phyloP scores from a whole-genome alignment of 495 filamentous ascomycete genomes.

The Amniculicola lignicola region DNA sequence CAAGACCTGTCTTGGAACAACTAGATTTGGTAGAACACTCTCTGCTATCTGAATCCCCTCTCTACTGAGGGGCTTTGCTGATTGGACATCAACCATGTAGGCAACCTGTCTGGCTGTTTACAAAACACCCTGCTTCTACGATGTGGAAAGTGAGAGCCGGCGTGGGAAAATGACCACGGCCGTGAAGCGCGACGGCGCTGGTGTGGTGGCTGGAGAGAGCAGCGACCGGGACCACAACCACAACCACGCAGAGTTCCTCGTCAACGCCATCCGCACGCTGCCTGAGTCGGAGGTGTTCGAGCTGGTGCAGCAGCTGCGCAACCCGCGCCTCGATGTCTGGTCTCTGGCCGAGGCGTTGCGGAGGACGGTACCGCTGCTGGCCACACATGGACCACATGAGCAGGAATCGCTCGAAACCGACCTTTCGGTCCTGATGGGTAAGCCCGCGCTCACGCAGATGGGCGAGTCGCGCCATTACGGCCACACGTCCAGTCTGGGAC shows the following conservation, averaged over 20 bases:
- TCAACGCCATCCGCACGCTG: constrained; percentile 44
- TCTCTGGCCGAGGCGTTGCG: constrained; percentile 42
- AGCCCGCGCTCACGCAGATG: constrained; percentile 23
- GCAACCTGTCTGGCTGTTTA: constrained; percentile 53
- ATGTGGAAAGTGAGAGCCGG: constrained; percentile 47
- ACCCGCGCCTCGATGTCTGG: constrained; percentile 37
- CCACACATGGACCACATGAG: constrained; percentile 11
- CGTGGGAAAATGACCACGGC: constrained; percentile 36
- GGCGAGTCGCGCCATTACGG: constrained; percentile 28
- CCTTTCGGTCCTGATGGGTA: constrained; percentile 39
- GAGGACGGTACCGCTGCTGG: constrained; percentile 33
- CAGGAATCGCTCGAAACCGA: constrained; percentile 38
- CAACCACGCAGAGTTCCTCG: constrained; percentile 44
- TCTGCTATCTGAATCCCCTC: no score
- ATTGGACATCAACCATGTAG: no score
- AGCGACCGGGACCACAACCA: constrained; percentile 37
- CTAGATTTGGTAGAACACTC: no score
- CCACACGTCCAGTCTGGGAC: constrained; percentile 29
- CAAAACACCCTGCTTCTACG: constrained; percentile 44
- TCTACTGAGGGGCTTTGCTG: no score
- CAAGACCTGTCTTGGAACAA: no score
- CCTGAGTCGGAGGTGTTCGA: constrained; percentile 46
- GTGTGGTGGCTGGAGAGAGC: no score
- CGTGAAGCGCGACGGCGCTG: constrained; percentile 43
- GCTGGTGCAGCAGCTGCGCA: constrained; percentile 46